Percentiles rank a stretch among this genome's conserved stretches.
Conservation (phyloP, 2,329 filamentous ascomycete genomes). For the Cladosporium sphaerospermum region DNA sequence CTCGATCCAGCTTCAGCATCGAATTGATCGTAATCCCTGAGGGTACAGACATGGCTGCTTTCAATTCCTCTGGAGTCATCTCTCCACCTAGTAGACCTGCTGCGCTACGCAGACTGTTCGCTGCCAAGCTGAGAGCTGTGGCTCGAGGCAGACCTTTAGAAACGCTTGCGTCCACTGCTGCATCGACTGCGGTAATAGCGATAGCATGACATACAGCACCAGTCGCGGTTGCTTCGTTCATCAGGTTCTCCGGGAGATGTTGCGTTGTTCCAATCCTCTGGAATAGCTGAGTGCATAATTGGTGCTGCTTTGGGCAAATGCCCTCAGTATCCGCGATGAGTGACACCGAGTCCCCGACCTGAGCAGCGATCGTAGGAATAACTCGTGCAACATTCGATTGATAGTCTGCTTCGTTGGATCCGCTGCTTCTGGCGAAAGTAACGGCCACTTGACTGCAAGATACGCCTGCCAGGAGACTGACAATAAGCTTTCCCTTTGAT, state of each 20-base stretch:
- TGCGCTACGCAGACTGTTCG: conserved; percentile 19
- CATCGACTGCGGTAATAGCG: conserved; percentile 20
- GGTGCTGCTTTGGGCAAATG: background rate
- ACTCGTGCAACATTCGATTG: conserved; percentile 13
- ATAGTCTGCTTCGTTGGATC: conserved; percentile 7
- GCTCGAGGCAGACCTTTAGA: conserved; percentile 20
- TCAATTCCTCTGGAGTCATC: conserved; percentile 23
- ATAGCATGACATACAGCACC: conserved; percentile 24
- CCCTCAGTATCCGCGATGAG: conserved; percentile 18
- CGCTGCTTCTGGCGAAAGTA: background rate
- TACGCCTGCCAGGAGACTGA: conserved; percentile 21
- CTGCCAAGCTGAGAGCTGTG: conserved; percentile 16
- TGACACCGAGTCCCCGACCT: conserved; percentile 17
- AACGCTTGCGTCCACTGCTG: conserved; percentile 22
- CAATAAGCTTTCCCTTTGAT: conserved; percentile 16
- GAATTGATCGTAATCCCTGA: conserved; percentile 22
- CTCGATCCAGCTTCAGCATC: conserved; percentile 17
- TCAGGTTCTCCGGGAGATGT: conserved; percentile 19
- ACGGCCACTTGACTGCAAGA: conserved; percentile 15
- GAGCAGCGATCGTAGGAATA: conserved; percentile 20
- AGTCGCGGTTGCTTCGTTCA: conserved; percentile 22
- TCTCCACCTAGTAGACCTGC: conserved; percentile 17
- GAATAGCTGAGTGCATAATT: conserved; percentile 5
- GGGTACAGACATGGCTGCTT: conserved; percentile 23
- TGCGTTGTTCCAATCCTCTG: conserved; percentile 15